phyloP scores from a whole-genome alignment of 345 rosid genomes.

The Pistacia integerrima region DNA sequence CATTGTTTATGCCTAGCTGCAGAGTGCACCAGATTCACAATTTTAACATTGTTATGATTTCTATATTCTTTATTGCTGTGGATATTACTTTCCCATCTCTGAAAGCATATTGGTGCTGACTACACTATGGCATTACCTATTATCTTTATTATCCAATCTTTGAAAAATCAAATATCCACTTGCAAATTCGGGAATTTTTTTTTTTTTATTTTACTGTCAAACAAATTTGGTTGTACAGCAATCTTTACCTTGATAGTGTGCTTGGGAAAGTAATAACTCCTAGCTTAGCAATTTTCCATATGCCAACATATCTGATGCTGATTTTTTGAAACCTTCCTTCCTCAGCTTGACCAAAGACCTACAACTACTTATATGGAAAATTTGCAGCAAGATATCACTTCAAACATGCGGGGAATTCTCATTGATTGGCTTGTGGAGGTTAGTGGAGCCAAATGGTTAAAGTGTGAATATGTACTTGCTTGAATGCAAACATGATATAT shows the following conservation, averaged over 20 bases:
- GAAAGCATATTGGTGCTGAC: background rate
- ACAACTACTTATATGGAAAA: conserved; percentile 71
- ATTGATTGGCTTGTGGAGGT: conserved; percentile 98
- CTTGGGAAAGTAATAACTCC: background rate
- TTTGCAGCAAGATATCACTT: conserved; percentile 69
- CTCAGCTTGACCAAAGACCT: conserved; percentile 81
- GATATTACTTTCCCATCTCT: background rate
- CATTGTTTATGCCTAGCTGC: background rate
- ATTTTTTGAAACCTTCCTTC: conserved; percentile 24
- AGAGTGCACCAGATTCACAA: conserved; percentile 11
- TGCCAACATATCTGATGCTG: conserved; percentile 8
- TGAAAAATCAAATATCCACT: background rate
- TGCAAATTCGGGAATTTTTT: background rate
- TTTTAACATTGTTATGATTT: conserved; percentile 10
- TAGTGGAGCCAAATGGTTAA: conserved; percentile 24
- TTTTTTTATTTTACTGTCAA: background rate
- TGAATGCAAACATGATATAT: background rate
- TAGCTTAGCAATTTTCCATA: background rate
- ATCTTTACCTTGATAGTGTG: background rate
- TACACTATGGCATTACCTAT: background rate
- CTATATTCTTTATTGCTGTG: background rate
- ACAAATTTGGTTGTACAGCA: background rate
- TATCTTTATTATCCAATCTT: background rate
- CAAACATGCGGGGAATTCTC: conserved; percentile 80
- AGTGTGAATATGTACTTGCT: background rate